These are phyloP conservation scores for Aspergillus sclerotialis DNA, from an alignment of 2,329 filamentous ascomycete species.

Conservation along the genomic window DNA sequence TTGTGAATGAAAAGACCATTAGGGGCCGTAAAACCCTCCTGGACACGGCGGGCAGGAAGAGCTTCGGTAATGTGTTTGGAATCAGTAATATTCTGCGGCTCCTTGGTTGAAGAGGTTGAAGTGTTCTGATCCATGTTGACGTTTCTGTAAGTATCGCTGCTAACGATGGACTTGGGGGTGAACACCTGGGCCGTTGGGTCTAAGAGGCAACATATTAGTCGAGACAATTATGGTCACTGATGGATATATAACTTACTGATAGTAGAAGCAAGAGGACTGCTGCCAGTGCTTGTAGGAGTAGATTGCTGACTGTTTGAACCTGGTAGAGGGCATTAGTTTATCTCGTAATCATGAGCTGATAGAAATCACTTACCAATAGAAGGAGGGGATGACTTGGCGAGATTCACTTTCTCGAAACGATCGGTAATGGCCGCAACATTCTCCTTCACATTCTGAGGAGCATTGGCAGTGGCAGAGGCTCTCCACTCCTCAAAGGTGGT, in stretches of 20 bases:
- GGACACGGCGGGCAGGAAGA: not conserved
- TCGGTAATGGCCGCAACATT: no score
- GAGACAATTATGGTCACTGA: not conserved
- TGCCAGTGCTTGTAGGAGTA: no score
- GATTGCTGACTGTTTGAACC: no score
- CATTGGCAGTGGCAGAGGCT: conserved; percentile 1
- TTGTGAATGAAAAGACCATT: conserved; percentile 14
- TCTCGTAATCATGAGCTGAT: no score
- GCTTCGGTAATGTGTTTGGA: not conserved
- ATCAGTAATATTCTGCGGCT: not conserved
- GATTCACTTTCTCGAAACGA: no score
- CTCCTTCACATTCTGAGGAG: not conserved
- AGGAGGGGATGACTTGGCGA: no score
- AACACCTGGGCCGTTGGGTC: not conserved
- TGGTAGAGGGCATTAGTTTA: no score
- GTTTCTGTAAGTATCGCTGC: not conserved
- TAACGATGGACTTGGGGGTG: not conserved
- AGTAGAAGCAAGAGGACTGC: not conserved
- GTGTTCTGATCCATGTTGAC: not conserved
- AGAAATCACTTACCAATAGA: no score
- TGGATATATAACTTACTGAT: not conserved
- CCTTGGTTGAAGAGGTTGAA: not conserved
- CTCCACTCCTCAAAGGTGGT: conserved; percentile 14
- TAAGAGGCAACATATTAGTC: not conserved
- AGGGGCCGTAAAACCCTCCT: conserved; percentile 14